Evolutionary conservation across 2,329 filamentous ascomycete genomes (phyloP).

Genomic region (Fusarium denticulatum): DNA sequence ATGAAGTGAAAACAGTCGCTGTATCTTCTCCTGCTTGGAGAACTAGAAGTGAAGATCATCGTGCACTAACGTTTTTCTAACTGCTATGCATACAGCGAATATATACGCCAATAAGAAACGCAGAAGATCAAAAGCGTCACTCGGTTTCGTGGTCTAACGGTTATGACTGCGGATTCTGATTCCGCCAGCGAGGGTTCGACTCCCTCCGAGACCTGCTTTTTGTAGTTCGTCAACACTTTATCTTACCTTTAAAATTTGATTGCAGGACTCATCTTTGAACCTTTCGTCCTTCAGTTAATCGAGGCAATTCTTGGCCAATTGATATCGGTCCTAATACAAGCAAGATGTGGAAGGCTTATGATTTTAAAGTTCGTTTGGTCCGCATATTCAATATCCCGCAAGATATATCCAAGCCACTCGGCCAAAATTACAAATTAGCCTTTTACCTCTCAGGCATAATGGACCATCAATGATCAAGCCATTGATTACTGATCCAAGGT

Average conservation of each 20-base stretch:
- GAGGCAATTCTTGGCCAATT: neutral
- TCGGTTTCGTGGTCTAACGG: neutral
- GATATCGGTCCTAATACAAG: neutral
- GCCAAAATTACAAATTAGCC: neutral
- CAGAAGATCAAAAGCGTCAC: neutral
- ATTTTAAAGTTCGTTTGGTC: neutral
- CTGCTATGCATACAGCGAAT: accelerated
- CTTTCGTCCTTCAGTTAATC: neutral
- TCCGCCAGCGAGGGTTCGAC: conserved; percentile 1
- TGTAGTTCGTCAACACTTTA: no score
- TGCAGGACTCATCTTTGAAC: neutral
- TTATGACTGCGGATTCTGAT: conserved; percentile 2
- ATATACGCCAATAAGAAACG: accelerated
- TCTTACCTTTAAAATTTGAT: neutral
- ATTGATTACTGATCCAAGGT: neutral
- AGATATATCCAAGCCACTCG: neutral
- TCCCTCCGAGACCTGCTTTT: neutral
- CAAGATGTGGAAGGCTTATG: neutral
- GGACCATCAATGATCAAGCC: neutral
- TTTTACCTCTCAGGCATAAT: neutral
- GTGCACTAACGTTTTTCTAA: no score
- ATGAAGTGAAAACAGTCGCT: no score
- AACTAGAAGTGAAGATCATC: no score
- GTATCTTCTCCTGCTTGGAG: no score
- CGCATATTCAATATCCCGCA: neutral